Evolutionary conservation across 2,329 filamentous ascomycete species (phyloP).

Genomic region (Penicillium digitatum): DNA sequence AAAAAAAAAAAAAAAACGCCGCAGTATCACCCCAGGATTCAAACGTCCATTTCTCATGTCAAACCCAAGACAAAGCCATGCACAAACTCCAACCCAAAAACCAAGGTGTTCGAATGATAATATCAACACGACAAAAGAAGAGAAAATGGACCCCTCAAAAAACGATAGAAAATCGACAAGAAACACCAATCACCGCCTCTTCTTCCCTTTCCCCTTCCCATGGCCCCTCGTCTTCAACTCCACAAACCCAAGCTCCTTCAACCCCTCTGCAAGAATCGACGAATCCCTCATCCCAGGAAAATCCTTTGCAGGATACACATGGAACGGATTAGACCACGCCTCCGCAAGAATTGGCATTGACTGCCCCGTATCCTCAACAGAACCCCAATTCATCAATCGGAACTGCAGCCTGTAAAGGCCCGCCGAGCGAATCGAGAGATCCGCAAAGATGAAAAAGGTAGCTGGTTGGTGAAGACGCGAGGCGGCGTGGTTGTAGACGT

Average conservation of each 20-base stretch:
- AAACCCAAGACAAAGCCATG: background rate
- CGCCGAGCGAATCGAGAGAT: conserved; percentile 46
- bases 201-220: conserved; percentile 34
- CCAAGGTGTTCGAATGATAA: background rate
- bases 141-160: background rate
- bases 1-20: background rate
- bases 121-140: background rate
- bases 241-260: conserved; percentile 41
- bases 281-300: conserved; percentile 45
- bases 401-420: conserved; percentile 46
- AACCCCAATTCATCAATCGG: conserved; percentile 43
- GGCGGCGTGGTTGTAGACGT: conserved; percentile 9
- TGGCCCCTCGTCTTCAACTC: conserved; percentile 42
- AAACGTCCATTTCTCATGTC: background rate
- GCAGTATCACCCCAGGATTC: background rate
- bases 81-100: background rate
- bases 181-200: conserved; percentile 15
- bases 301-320: conserved; percentile 43
- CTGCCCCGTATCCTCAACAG: conserved; percentile 33
- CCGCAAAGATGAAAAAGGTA: conserved; percentile 48
- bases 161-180: background rate
- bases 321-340: conserved; percentile 41
- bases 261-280: conserved; percentile 35
- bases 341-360: conserved; percentile 39
- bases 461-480: conserved; percentile 31